Evolutionary conservation across 345 rosid species (phyloP).

Genomic region (Heritiera fomes): DNA sequence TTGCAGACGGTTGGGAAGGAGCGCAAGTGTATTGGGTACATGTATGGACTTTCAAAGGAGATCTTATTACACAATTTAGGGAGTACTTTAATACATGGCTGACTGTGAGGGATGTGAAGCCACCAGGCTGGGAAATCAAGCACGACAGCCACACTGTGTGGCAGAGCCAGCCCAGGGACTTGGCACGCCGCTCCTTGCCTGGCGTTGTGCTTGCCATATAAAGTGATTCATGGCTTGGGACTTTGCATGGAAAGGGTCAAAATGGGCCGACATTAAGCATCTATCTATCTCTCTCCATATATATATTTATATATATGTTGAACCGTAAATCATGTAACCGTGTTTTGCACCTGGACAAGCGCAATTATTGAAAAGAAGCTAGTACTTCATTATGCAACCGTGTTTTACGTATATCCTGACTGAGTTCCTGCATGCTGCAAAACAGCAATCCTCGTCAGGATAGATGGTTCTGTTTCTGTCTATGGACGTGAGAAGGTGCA

Average conservation of each 20-base stretch:
- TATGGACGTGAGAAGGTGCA: no score
- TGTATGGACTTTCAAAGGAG: slow-evolving; percentile 72
- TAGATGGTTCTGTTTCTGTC: no score
- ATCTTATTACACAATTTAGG: slow-evolving; percentile 60
- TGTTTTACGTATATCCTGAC: no score
- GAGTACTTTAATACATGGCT: slow-evolving; percentile 92
- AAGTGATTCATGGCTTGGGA: background rate
- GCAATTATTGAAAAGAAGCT: background rate
- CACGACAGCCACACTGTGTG: slow-evolving; percentile 47
- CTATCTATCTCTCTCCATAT: no score
- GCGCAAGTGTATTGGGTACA: slow-evolving; percentile 82
- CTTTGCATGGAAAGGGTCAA: background rate
- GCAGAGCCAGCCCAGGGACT: slow-evolving; percentile 75
- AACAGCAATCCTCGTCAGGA: no score
- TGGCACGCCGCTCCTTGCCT: slow-evolving; percentile 63
- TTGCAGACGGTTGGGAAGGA: slow-evolving; percentile 91
- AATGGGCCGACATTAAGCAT: background rate
- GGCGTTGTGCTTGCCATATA: slow-evolving; percentile 66
- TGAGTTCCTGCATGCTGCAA: no score
- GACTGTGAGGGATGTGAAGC: slow-evolving; percentile 56
- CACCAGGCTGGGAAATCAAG: slow-evolving; percentile 39
- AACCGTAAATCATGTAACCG: background rate
- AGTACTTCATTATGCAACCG: background rate
- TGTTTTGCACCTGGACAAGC: background rate
- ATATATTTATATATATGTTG: background rate